Percentiles rank a stretch among this genome's conserved stretches.
Conservation (phyloP, 768 basidiomycete genomes). For the Lentinula sp. region DNA sequence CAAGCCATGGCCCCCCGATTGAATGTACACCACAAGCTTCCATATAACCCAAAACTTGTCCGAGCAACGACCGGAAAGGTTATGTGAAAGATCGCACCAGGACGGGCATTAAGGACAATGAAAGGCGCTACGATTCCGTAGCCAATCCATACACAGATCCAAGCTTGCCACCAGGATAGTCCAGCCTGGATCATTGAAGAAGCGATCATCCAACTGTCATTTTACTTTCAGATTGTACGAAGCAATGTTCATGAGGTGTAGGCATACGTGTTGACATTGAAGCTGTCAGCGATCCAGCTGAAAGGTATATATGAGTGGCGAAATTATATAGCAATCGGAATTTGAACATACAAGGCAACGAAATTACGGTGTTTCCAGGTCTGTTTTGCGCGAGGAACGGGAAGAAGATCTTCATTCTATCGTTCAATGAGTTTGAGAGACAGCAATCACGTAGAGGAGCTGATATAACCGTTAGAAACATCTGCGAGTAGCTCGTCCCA, state of each 20-base stretch:
- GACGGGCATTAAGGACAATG: slow-evolving; percentile 71
- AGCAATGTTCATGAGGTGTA: neutral
- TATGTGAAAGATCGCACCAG: slow-evolving; percentile 71
- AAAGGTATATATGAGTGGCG: neutral
- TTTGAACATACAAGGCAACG: slow-evolving; percentile 4
- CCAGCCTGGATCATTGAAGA: slow-evolving; percentile 70
- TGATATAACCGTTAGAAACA: neutral
- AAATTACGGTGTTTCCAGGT: slow-evolving; percentile 8
- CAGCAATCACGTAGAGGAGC: neutral
- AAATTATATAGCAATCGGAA: neutral
- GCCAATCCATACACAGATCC: slow-evolving; percentile 72
- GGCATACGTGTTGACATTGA: slow-evolving; percentile 71
- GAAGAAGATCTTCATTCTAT: slow-evolving; percentile 8
- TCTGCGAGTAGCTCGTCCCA: slow-evolving; percentile 1
- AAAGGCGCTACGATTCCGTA: slow-evolving; percentile 60
- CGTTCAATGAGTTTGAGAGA: neutral
- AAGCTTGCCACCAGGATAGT: slow-evolving; percentile 81
- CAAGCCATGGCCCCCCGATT: slow-evolving; percentile 71
- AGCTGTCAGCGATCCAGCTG: slow-evolving; percentile 78
- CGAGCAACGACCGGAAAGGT: slow-evolving; percentile 73
- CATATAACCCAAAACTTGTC: slow-evolving; percentile 76
- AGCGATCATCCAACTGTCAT: slow-evolving; percentile 64
- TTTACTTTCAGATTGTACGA: neutral
- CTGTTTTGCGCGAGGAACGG: slow-evolving; percentile 5
- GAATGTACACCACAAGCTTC: slow-evolving; percentile 75